Conservation (phyloP, 1,284 basidiomycete species). For the Moniliophthora roreri region DNA sequence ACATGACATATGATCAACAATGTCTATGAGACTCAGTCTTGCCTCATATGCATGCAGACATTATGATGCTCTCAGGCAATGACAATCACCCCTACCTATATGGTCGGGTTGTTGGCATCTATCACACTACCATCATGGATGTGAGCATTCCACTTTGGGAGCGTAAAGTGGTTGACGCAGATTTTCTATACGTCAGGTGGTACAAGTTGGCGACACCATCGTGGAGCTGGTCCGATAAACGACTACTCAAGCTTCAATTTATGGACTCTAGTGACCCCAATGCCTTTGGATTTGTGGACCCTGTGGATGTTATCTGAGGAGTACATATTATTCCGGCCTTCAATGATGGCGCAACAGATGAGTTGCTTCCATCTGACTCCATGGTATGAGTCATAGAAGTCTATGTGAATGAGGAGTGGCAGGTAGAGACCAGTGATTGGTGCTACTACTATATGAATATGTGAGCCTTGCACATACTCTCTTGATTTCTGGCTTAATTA, state of each 20-base stretch:
- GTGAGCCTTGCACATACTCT: slow-evolving; percentile 6
- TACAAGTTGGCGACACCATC: not conserved
- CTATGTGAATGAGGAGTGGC: not conserved
- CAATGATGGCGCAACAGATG: slow-evolving; percentile 21
- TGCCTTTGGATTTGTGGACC: slow-evolving; percentile 9
- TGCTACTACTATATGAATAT: slow-evolving; percentile 17
- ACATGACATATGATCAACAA: slow-evolving; percentile 25
- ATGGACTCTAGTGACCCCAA: not conserved
- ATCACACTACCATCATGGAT: slow-evolving; percentile 26
- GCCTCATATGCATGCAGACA: slow-evolving; percentile 17
- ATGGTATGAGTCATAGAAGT: slow-evolving; percentile 6
- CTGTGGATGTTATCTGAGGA: not conserved
- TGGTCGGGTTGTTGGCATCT: slow-evolving; percentile 32
- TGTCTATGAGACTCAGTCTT: slow-evolving; percentile 24
- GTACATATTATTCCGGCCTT: slow-evolving; percentile 10
- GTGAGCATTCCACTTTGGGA: too few relatives aligned
- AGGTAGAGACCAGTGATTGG: slow-evolving; percentile 21
- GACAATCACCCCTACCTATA: slow-evolving; percentile 33
- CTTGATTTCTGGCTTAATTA: not conserved
- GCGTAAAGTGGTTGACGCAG: not conserved
- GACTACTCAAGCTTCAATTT: slow-evolving; percentile 5
- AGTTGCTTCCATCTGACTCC: slow-evolving; percentile 2
- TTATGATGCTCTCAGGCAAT: slow-evolving; percentile 18
- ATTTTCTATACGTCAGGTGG: not conserved
- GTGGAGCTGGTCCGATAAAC: slow-evolving; percentile 5